Conservation (phyloP, 164 flowering plant species). For the Euptelea pleiosperma region DNA sequence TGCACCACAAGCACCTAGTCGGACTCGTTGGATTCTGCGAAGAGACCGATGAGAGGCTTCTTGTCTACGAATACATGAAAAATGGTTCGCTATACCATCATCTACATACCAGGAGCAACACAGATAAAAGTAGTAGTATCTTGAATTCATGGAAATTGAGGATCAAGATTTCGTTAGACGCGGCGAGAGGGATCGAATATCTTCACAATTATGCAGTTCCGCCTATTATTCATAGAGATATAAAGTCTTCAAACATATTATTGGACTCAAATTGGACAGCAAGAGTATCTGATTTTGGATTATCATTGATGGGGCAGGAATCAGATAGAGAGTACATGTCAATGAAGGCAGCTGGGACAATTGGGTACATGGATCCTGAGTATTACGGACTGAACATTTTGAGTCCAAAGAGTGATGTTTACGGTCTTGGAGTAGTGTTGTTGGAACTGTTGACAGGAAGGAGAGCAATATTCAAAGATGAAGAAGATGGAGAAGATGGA, state of each 20-base stretch:
- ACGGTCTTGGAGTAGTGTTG: constrained; percentile 87
- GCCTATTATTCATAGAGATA: constrained; percentile 88
- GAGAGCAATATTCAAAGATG: constrained; percentile 76
- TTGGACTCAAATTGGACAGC: constrained; percentile 77
- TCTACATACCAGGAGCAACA: constrained; percentile 59
- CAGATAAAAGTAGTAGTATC: constrained; percentile 39
- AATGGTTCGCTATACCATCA: constrained; percentile 90
- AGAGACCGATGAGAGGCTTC: constrained; percentile 74
- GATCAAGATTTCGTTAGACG: constrained; percentile 79
- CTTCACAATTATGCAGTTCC: constrained; percentile 96
- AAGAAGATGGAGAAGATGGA: constrained; percentile 27
- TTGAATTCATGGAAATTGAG: constrained; percentile 88
- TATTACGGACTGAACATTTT: constrained; percentile 81
- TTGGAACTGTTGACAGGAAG: constrained; percentile 84
- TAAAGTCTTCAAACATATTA: constrained; percentile 95
- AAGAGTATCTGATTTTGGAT: constrained; percentile 91
- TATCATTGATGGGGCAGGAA: constrained; percentile 78
- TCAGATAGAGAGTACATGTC: constrained; percentile 41
- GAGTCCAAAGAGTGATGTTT: constrained; percentile 94
- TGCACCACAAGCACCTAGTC: constrained; percentile 93
- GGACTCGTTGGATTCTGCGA: constrained; percentile 87
- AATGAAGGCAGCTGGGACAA: constrained; percentile 83
- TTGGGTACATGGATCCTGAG: constrained; percentile 98
- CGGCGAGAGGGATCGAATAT: constrained; percentile 92
- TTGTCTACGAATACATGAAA: constrained; percentile 94